Evolutionary conservation across 495 filamentous ascomycete species (phyloP), one percentile per base, ranked within the genome.

Genomic region (Monascus purpureus): DNA sequence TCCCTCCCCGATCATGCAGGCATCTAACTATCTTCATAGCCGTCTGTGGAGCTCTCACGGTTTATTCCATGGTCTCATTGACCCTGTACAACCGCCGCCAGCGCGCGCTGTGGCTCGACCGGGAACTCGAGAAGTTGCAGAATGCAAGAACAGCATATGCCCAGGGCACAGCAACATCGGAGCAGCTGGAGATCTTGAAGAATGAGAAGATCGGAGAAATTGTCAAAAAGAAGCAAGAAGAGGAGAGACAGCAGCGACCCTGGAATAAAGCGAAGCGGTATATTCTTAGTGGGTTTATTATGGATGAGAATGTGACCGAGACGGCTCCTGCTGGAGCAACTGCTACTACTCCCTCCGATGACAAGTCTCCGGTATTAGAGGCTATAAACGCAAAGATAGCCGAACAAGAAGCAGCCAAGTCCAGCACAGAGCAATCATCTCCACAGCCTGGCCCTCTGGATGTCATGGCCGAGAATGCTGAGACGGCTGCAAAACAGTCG

Each of bases 11-110:
- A n/a, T n/a, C n/a, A n/a, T n/a, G n/a, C n/a, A n/a, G n/a, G n/a
- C n/a, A n/a, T n/a, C n/a, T n/a, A n/a, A n/a, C n/a, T n/a, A n/a
- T n/a, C n/a, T n/a, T n/a, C n/a, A n/a, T n/a, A n/a, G n/a, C n/a
- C 32, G 49, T 93, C 42, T 72, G 75, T 39, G 74, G 68, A 41
- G 68, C 76, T 32, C 69, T 88, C 23, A 83, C 82, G 13, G 65
- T 75, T 35, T 90, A 85, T 61, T 79, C 88, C 5, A 67, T 86
- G 32, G 68, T 70, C 47, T 87, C 93, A 54, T 81, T 97, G 73
- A 72, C 90, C 17, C 52, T 82, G 26, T 81, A 88, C 61, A 95
- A 94, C 63, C 78, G 82, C 25, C 63, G 67, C 28, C 73, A 77
- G 53, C 66, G 67, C 31, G 59, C 59, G 37, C 73, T 82, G 35